Evolutionary conservation across 352 stramenopile species (phyloP).

Genomic region (Blastocystis sp.): DNA sequence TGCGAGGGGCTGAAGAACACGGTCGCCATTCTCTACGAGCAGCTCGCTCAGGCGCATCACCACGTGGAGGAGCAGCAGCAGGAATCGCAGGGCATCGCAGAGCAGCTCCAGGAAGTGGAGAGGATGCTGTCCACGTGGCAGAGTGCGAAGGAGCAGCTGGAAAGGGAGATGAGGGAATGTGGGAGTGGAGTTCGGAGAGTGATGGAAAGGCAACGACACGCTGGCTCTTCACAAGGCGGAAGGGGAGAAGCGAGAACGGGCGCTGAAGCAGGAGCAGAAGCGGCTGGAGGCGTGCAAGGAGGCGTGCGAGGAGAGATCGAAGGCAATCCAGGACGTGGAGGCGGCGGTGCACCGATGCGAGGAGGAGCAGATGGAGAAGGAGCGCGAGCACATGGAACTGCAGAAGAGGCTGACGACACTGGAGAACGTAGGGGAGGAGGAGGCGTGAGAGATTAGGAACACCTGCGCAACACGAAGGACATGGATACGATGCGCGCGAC

Average conservation of each 20-base stretch:
- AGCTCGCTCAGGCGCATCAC: neutral
- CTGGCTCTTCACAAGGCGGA: neutral
- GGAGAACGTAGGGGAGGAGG: slow-evolving; percentile 1
- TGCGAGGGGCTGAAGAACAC: slow-evolving; percentile 56
- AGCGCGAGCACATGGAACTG: neutral
- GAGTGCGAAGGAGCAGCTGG: neutral
- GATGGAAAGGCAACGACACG: neutral
- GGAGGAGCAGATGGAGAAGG: neutral
- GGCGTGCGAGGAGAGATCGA: neutral
- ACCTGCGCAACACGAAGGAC: neutral
- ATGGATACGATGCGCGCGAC: neutral
- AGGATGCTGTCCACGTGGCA: neutral
- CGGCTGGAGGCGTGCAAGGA: neutral
- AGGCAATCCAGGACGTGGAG: neutral
- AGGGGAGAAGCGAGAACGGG: neutral
- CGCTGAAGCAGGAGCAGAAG: neutral
- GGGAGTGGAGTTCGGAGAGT: neutral
- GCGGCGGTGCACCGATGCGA: neutral
- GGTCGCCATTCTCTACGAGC: slow-evolving; percentile 13
- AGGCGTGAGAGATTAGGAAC: neutral
- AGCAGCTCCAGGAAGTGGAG: neutral
- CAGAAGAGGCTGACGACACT: neutral
- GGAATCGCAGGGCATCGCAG: neutral
- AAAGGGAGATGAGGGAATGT: slow-evolving; percentile 6
- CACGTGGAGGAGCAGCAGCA: neutral